phyloP scores from a whole-genome alignment of 2,329 filamentous ascomycete genomes.

The Berkeleyomyces rouxiae region DNA sequence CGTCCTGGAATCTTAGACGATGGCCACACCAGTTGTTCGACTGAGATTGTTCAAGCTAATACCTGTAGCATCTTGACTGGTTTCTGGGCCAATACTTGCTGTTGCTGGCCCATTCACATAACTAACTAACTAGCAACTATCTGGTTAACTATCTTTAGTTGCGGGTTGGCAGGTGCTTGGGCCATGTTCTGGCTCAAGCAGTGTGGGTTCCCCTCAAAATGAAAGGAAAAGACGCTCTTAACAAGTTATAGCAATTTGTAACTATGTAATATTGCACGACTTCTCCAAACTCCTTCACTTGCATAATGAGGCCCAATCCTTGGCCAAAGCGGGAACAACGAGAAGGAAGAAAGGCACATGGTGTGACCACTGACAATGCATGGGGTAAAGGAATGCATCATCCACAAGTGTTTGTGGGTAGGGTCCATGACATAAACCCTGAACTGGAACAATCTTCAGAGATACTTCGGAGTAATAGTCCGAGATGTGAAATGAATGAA shows the following conservation, averaged over 20 bases:
- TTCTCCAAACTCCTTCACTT: background rate
- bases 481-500: background rate
- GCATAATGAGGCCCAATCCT: background rate
- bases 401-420: too few relatives aligned
- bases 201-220: background rate
- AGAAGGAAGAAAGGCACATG: background rate
- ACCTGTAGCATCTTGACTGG: too few relatives aligned
- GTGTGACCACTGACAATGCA: too few relatives aligned
- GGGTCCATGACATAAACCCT: too few relatives aligned
- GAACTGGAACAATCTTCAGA: too few relatives aligned
- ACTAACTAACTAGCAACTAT: background rate
- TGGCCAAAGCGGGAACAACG: background rate
- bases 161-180: slow-evolving; percentile 1
- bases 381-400: too few relatives aligned
- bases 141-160: background rate
- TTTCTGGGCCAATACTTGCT: background rate
- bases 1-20: too few relatives aligned
- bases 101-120: background rate
- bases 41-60: too few relatives aligned
- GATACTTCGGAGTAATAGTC: too few relatives aligned
- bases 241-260: background rate
- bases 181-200: background rate
- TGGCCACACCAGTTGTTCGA: too few relatives aligned
- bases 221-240: background rate
- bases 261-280: background rate